Conservation (phyloP, 2,329 filamentous ascomycete species). For the Colletotrichum shisoi region DNA sequence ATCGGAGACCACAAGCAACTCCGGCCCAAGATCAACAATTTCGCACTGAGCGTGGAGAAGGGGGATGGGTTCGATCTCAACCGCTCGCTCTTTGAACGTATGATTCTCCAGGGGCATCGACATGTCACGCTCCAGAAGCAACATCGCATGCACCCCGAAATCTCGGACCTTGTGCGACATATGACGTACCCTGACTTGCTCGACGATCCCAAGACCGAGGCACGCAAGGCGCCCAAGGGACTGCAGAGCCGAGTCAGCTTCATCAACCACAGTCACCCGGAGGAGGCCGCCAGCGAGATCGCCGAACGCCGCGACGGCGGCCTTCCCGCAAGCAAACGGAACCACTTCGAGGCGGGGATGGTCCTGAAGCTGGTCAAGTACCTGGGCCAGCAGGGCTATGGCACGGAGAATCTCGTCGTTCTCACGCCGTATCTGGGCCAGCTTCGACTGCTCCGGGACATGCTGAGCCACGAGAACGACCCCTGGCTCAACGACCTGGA, state of each 20-base stretch:
- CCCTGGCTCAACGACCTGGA: conserved; percentile 75
- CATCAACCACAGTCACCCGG: conserved; percentile 66
- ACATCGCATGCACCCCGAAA: conserved; percentile 74
- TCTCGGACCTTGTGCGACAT: conserved; percentile 64
- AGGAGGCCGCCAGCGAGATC: conserved; percentile 55
- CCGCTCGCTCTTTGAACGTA: conserved; percentile 72
- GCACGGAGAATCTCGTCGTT: conserved; percentile 69
- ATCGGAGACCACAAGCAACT: conserved; percentile 80
- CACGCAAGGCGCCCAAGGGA: conserved; percentile 61
- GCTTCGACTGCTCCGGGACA: conserved; percentile 63
- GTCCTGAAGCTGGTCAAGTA: conserved; percentile 71
- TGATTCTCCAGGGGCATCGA: conserved; percentile 64
- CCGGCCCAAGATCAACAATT: conserved; percentile 71
- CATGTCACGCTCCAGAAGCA: conserved; percentile 66
- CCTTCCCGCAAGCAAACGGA: conserved; percentile 64
- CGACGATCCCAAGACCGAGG: conserved; percentile 61
- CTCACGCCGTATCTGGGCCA: conserved; percentile 78
- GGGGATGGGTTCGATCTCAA: conserved; percentile 73
- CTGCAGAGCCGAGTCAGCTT: conserved; percentile 70
- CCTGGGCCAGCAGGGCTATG: conserved; percentile 75
- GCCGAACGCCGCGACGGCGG: conserved; percentile 61
- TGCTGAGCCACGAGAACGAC: conserved; percentile 65
- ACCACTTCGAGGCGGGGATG: conserved; percentile 71
- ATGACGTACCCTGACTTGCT: conserved; percentile 69
- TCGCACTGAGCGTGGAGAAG: conserved; percentile 67